Conservation (phyloP, 331 rosid species). For the Quercus tomentella region DNA sequence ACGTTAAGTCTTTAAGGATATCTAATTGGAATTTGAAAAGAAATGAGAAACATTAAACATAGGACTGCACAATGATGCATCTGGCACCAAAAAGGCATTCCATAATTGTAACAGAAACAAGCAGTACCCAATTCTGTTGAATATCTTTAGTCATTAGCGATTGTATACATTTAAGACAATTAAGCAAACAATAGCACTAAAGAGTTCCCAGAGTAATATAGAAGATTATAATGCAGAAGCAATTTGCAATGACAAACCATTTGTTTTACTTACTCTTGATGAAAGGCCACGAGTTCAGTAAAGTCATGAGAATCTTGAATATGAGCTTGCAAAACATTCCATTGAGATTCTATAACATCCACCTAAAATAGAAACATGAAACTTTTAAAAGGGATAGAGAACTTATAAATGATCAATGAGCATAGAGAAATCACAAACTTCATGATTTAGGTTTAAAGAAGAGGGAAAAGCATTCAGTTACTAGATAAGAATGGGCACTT, state of each 20-base stretch:
- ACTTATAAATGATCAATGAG: background rate
- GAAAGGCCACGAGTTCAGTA: conserved; percentile 84
- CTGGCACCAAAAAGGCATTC: background rate
- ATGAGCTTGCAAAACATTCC: conserved; percentile 88
- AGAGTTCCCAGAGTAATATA: background rate
- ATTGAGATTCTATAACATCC: conserved; percentile 95
- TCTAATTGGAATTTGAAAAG: background rate
- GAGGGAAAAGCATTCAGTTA: background rate
- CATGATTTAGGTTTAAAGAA: background rate
- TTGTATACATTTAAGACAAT: conserved; percentile 6
- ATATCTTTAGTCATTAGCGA: background rate
- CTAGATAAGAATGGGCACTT: background rate
- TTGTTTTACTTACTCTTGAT: conserved; percentile 71
- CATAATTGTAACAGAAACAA: background rate
- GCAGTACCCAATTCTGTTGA: conserved; percentile 7
- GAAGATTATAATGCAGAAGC: conserved; percentile 1
- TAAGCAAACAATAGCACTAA: background rate
- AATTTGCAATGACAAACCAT: conserved; percentile 21
- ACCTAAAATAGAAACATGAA: conserved; percentile 48
- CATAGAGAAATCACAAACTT: background rate
- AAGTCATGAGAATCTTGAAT: conserved; percentile 93
- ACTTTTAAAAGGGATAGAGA: conserved; percentile 5
- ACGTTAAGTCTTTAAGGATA: background rate
- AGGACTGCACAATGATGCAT: background rate
- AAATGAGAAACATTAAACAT: background rate